Evolutionary conservation across 345 rosid genomes (phyloP), one percentile per base, ranked within the genome.

Genomic region (Syzygium jambos): DNA sequence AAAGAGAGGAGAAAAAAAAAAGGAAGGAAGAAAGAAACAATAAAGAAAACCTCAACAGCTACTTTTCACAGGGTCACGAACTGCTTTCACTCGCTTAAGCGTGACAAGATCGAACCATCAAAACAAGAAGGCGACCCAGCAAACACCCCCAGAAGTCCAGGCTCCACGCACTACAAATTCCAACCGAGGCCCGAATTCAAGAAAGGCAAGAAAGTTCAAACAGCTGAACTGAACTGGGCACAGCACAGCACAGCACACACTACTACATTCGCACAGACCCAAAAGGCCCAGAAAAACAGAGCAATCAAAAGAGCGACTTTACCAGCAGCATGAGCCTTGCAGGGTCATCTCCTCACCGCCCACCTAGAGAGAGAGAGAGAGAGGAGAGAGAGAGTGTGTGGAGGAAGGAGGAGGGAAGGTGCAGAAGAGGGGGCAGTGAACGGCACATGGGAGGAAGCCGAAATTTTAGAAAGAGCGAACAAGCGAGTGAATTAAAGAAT

Each of bases 361-460:
- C 41, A 27, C 49, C 4, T n/a, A 51, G 29, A 82, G 49, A 51
- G 86, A 63, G 80, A 87, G 46, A 86, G 55, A 49, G 22, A 19
- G 87, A 4, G 57, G 87, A 38, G 78, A 43, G 83, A 34, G 86
- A 84, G 82, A 59, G 89, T 59, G 88, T 30, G 86, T 5, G 57
- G 78, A 49, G 59, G 27, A 21, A 27, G 78, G 78, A 13, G 61
- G 52, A 52, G 59, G 11, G 49, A 73, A 84, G 41, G 53, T 52
- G 54, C 27, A 52, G 84, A 84, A 21, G 30, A 27, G 11, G 25
- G 6, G 25, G 63, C 43, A 59, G 65, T 11, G 82, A 57, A 57
- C 21, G 51, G 51, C 87, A 85, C 87, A 85, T 73, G 89, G 84
- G 34, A 11, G 54, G 46, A 73, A 85, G 85, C 87, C 85, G 87